phyloP scores from a whole-genome alignment of 2,329 filamentous ascomycete species.

The Periconia macrospinosa region DNA sequence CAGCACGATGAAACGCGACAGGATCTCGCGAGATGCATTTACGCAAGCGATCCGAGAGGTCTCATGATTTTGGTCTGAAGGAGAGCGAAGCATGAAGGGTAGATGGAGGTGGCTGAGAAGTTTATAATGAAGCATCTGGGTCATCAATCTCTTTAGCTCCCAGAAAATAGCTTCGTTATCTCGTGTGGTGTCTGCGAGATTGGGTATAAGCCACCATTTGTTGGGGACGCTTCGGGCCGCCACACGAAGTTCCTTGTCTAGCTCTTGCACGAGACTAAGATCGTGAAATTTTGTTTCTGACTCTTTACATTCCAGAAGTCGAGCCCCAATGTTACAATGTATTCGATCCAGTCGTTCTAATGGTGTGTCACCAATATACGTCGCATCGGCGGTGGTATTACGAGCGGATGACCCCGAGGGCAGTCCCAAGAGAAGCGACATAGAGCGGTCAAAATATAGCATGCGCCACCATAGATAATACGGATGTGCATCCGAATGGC shows the following conservation, averaged over 20 bases:
- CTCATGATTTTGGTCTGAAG: not conserved
- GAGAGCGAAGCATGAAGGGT: constrained; percentile 13
- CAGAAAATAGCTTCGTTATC: constrained; percentile 2
- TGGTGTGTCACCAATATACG: constrained; percentile 21
- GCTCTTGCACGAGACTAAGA: constrained; percentile 23
- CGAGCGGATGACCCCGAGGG: constrained; percentile 32
- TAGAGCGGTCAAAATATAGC: constrained; percentile 38
- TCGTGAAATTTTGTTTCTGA: constrained; percentile 17
- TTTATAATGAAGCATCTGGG: constrained; percentile 13
- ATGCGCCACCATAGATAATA: constrained; percentile 44
- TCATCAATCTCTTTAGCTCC: constrained; percentile 4
- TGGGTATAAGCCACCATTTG: constrained; percentile 18
- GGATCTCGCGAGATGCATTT: constrained; percentile 11
- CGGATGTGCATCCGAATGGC: constrained; percentile 11
- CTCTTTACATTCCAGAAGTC: constrained; percentile 46
- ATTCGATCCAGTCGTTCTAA: constrained; percentile 33
- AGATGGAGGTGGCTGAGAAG: constrained; percentile 15
- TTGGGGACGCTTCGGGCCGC: constrained; percentile 12
- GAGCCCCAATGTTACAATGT: constrained; percentile 36
- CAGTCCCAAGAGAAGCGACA: constrained; percentile 46
- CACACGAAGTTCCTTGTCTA: constrained; percentile 15
- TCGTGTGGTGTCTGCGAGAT: constrained; percentile 2
- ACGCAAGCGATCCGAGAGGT: constrained; percentile 29
- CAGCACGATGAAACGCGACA: constrained; percentile 10
- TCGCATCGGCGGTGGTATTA: constrained; percentile 23